Percentiles rank a stretch among this genome's conserved stretches.
These are phyloP conservation scores for Globisporangium lucens DNA, from an alignment of 352 stramenopile genomes.

Conservation along the genomic window DNA sequence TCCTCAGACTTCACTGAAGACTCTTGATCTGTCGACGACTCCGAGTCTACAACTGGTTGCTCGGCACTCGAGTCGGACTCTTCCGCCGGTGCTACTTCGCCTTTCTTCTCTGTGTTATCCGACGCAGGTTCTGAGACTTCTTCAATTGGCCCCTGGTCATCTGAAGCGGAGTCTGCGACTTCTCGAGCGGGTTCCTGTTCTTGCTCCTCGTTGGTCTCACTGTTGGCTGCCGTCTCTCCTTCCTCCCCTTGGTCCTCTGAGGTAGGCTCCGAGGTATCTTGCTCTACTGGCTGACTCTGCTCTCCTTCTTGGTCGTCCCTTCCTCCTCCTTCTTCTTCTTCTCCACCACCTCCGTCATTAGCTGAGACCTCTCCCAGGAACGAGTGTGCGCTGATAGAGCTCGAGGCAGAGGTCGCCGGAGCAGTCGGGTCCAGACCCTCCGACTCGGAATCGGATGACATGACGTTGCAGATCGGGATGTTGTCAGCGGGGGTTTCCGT, in stretches of 20 bases:
- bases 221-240: not conserved
- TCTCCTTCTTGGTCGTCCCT: not conserved
- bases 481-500: not conserved
- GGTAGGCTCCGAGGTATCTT: not conserved
- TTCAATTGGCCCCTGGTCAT: not conserved
- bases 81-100: not conserved
- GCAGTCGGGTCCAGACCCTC: not conserved
- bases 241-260: not conserved
- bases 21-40: not conserved
- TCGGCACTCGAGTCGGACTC: not conserved
- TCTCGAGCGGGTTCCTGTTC: not conserved
- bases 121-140: not conserved
- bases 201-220: not conserved
- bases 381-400: not conserved
- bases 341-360: not conserved
- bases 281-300: not conserved
- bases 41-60: not conserved
- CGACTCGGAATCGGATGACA: not conserved
- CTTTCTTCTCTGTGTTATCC: not conserved
- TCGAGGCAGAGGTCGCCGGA: not conserved
- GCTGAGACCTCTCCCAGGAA: not conserved
- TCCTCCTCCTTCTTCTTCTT: not conserved
- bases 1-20: not conserved
- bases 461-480: not conserved
- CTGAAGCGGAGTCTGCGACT: not conserved